These are phyloP conservation scores for Penicillium silybi DNA, from an alignment of 495 filamentous ascomycete genomes.

Conservation along the genomic window DNA sequence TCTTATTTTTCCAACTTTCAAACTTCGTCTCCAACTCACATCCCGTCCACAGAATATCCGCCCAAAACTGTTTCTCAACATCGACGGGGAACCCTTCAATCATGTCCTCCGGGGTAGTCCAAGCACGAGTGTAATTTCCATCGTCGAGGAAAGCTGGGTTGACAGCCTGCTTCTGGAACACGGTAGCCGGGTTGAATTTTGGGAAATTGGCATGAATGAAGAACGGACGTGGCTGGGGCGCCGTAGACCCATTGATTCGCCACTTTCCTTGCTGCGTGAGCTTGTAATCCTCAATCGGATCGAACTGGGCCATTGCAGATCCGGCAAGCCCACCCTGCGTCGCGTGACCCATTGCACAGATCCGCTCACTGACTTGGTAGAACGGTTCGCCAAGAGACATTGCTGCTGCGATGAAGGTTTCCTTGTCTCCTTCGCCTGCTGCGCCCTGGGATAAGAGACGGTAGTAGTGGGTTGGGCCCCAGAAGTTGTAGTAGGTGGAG, in stretches of 20 bases:
- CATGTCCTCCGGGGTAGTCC: conserved; percentile 35
- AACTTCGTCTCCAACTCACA: conserved; percentile 40
- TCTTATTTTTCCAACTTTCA: conserved; percentile 26
- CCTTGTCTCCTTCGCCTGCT: conserved; percentile 56
- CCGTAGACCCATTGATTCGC: conserved; percentile 18
- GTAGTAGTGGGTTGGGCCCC: conserved; percentile 52
- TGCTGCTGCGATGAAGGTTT: conserved; percentile 52
- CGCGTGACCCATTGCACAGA: conserved; percentile 12
- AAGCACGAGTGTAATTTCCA: conserved; percentile 37
- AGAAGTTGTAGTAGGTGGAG: conserved; percentile 57
- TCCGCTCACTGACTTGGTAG: conserved; percentile 64
- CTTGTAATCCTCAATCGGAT: conserved; percentile 37
- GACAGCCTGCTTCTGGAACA: conserved; percentile 34
- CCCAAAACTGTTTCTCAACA: conserved; percentile 48
- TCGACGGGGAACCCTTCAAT: conserved; percentile 36
- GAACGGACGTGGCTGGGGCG: conserved; percentile 26
- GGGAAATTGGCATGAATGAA: conserved; percentile 50
- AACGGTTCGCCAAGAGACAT: conserved; percentile 39
- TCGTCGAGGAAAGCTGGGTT: conserved; percentile 32
- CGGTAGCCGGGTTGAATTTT: conserved; percentile 47
- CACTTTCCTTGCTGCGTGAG: conserved; percentile 19
- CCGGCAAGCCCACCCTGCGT: conserved; percentile 10
- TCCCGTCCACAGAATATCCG: conserved; percentile 39
- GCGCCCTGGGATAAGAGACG: conserved; percentile 49
- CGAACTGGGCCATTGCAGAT: conserved; percentile 40